Evolutionary conservation across 2,329 filamentous ascomycete species (phyloP), one percentile per base, ranked within the genome.

Genomic region (Venturia pyrina): DNA sequence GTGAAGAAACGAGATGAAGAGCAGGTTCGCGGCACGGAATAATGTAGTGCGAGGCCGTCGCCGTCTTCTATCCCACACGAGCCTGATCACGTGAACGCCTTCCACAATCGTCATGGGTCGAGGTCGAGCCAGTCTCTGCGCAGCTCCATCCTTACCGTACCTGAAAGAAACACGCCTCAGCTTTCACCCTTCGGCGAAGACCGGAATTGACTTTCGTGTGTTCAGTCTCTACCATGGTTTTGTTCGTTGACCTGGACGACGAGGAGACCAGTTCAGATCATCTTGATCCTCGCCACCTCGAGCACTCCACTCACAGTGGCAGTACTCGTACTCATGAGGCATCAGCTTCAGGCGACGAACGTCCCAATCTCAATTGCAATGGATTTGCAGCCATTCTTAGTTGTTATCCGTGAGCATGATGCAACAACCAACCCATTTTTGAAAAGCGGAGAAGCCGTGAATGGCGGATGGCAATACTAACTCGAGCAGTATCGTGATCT

Each of bases 401-500:
- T 75, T 87, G 85, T 79, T 88, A 88, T 81, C 86, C 86, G 86
- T 88, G 85, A 81, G 82, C 80, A 74, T 73, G 57, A 61, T 43
- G 21, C 40, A 40, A 40, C 34, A 62, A 62, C n/a, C 24, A 62
- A 43, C 37, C 37, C 43, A 43, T 24, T 43, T 28, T 15, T 48
- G 21, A 24, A 28, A 59, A 32, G 32, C 37, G 32, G 48, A 57
- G 34, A 43, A 59, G 63, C 63, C 37, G 28, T 57, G 15, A 21
- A n/a, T 32, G 53, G 63, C 34, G 63, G 37, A 43, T 59, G 32
- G 32, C 53, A 53, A 34, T 53, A 43, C 34, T 65, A 59, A 59
- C 63, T 28, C 63, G 24, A 57, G 53, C 79, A 96, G 92, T 71
- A 86, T 96, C 73, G 86, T 90, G 70, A 85, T 87, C 69, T 85